Base-by-base conservation (phyloP, 2,329 filamentous ascomycete genomes). In the Trichoderma sp. region DNA sequence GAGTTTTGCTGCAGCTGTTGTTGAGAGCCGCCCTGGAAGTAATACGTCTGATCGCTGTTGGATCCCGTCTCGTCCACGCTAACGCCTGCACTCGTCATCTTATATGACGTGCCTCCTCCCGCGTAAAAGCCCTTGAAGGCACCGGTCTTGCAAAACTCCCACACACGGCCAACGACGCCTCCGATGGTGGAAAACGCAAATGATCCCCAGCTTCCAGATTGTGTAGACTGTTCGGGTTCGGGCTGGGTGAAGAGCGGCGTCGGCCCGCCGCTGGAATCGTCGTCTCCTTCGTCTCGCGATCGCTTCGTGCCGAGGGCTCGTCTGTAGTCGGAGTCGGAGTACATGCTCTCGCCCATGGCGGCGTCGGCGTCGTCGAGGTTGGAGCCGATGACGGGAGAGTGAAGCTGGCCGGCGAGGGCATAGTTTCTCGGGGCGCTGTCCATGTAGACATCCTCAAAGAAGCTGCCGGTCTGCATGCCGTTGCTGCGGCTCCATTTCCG, bases 101-200 rank as follows among this genome's bases (percentile, higher is more conserved):
- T 83, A 77, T 95, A 97, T 30, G 89, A 90, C 72, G 85, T 85
- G 9, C 95, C 95, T 3, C 92, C 93, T 8, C 95, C 95, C 13
- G 95, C 94, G 73, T 95, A 91, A 80, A 98, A 98, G 0, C 95
- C 95, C 69, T 88, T 87, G 77, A 98, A 97, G 0, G 92, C 88
- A 9, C 87, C 89, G 0, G 57, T 30, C 79, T 85, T 93, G 83
- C 95, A 97, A 76, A 97, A 96, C 75, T 94, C 88, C 88, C 93
- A 94, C 0, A 97, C 90, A 77, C 91, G 95, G 20, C 93, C 92
- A 1, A 92, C 88, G 4, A 92, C 88, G 32, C 86, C 89, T 1
- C 90, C 90, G 8, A 93, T 85, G 0, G 92, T 85, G 53, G 83
- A 87, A 36, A 93, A 83, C 6, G 92, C 87, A 63, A 88, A 81